These are phyloP conservation scores for Petrea volubilis DNA, from an alignment of 257 asterid genomes.

Conservation along the genomic window DNA sequence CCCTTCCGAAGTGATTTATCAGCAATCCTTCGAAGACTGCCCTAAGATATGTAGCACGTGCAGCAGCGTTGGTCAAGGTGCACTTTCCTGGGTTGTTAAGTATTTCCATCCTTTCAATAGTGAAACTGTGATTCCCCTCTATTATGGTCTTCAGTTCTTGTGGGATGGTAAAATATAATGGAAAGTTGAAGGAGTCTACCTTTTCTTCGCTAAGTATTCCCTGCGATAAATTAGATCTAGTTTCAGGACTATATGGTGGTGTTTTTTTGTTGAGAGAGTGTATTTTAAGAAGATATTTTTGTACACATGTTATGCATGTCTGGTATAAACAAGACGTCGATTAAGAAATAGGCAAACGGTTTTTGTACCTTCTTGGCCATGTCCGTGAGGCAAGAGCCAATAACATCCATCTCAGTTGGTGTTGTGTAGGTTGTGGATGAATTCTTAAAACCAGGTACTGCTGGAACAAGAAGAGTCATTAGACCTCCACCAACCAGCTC, in stretches of 20 bases:
- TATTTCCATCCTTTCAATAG: slow-evolving; percentile 41
- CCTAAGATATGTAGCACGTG: slow-evolving; percentile 33
- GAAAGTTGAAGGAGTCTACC: slow-evolving; percentile 56
- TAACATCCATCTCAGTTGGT: slow-evolving; percentile 24
- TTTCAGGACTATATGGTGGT: background rate
- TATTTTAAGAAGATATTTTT: background rate
- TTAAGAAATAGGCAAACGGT: background rate
- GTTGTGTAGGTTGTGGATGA: slow-evolving; percentile 20
- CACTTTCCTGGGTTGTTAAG: slow-evolving; percentile 40
- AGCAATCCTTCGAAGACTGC: slow-evolving; percentile 43
- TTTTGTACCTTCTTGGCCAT: slow-evolving; percentile 53
- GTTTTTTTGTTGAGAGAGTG: background rate
- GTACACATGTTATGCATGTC: background rate
- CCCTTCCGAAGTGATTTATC: slow-evolving; percentile 42
- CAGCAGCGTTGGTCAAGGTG: slow-evolving; percentile 23
- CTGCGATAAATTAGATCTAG: slow-evolving; percentile 26
- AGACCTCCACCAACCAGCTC: slow-evolving; percentile 50
- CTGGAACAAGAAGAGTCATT: slow-evolving; percentile 50
- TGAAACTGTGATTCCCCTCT: slow-evolving; percentile 32
- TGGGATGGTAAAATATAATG: slow-evolving; percentile 39
- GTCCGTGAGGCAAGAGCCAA: slow-evolving; percentile 48
- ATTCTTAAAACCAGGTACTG: slow-evolving; percentile 27
- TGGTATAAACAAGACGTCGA: background rate
- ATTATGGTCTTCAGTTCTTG: slow-evolving; percentile 41
- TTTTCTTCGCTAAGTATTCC: slow-evolving; percentile 36